A percentile compares a stretch with the other conserved stretches of the same genome.
These are phyloP conservation scores for Tulasnella sp. DNA, from an alignment of 768 basidiomycete genomes.

Conservation along the genomic window DNA sequence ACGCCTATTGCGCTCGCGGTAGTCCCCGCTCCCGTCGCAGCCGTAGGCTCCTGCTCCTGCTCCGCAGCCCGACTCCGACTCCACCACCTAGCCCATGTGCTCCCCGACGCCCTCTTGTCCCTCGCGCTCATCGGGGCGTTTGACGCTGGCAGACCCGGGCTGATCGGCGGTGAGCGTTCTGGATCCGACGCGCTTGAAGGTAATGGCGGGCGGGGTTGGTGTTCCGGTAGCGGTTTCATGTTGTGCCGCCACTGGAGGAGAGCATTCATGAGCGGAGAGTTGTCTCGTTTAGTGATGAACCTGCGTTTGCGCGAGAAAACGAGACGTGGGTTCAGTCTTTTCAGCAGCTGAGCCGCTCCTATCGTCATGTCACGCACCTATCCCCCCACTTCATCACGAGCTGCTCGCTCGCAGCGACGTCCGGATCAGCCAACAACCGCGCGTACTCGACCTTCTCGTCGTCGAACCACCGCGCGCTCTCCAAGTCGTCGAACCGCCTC, in stretches of 20 bases:
- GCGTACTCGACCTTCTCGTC: constrained; percentile 64
- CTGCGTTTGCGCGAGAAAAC: constrained; percentile 45
- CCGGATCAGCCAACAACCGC: constrained; percentile 66
- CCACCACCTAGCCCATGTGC: constrained; percentile 87
- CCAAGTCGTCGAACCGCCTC: constrained; percentile 43
- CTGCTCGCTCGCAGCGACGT: constrained; percentile 60
- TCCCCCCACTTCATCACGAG: constrained; percentile 77
- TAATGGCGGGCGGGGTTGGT: background rate
- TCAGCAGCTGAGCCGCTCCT: too few species aligned
- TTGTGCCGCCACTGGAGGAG: constrained; percentile 70
- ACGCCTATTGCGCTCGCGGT: constrained; percentile 36
- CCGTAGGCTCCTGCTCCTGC: background rate
- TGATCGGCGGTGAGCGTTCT: background rate
- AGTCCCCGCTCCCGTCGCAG: background rate
- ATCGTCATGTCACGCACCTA: constrained; percentile 54
- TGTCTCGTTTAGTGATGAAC: constrained; percentile 77
- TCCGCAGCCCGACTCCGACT: constrained; percentile 52
- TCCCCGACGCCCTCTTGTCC: constrained; percentile 46
- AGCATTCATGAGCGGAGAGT: constrained; percentile 73
- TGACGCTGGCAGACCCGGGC: background rate
- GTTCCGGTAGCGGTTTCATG: constrained; percentile 30
- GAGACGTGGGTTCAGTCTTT: constrained; percentile 31
- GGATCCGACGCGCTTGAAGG: background rate
- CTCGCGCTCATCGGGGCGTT: constrained; percentile 10
- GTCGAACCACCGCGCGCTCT: constrained; percentile 49